These are phyloP conservation scores for Candida tibetensis DNA, from an alignment of 805 yeast species.

Conservation along the genomic window DNA sequence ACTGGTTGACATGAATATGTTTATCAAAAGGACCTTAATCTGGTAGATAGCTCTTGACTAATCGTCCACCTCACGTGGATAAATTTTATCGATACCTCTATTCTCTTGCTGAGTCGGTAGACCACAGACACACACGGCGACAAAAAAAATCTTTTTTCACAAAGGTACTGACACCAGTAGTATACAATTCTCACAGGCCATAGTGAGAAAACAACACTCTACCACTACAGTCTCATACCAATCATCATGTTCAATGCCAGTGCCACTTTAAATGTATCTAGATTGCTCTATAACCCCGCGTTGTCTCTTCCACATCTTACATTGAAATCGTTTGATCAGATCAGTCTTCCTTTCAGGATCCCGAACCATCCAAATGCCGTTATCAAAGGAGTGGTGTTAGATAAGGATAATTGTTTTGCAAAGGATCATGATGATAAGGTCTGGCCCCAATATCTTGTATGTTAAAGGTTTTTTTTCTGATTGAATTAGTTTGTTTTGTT, in stretches of 20 bases:
- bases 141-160: too few species aligned
- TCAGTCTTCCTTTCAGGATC: constrained; percentile 52
- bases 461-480: constrained; percentile 10
- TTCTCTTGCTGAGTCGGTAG: too few species aligned
- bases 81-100: too few species aligned
- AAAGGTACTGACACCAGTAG: too few species aligned
- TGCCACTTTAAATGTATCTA: constrained; percentile 68
- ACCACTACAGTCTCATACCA: too few species aligned
- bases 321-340: constrained; percentile 54
- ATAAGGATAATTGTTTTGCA: constrained; percentile 95
- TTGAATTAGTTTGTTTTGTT: neutral
- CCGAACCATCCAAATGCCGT: constrained; percentile 25
- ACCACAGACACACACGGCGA: too few species aligned
- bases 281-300: constrained; percentile 61
- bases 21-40: too few species aligned
- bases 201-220: too few species aligned
- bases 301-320: constrained; percentile 64
- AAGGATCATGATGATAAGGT: constrained; percentile 74
- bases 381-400: constrained; percentile 79
- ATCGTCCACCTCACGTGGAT: neutral
- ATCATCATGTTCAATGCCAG: constrained; percentile 60
- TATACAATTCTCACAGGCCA: too few species aligned
- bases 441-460: constrained; percentile 64
- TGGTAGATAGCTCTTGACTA: too few species aligned
- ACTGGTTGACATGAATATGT: neutral